A percentile compares a stretch with the other conserved stretches of the same genome.
phyloP scores from a whole-genome alignment of 1,284 basidiomycete species.

The Sanghuangporus sanghuang region DNA sequence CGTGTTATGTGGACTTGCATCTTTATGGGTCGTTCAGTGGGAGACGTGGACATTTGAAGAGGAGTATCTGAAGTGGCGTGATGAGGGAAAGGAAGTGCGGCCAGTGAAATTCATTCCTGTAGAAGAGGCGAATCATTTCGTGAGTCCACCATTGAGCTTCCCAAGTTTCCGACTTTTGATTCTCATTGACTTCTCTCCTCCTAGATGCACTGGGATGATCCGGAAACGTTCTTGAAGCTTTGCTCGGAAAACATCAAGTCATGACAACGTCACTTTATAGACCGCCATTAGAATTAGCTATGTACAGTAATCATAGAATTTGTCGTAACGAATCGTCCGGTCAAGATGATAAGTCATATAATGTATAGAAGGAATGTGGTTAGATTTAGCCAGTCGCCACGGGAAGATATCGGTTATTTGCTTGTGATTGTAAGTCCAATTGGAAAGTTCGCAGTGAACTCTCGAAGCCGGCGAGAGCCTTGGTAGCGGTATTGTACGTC shows the following conservation, averaged over 20 bases:
- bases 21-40: slow-evolving; percentile 19
- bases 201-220: slow-evolving; percentile 13
- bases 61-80: slow-evolving; percentile 9
- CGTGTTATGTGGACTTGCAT: slow-evolving; percentile 7
- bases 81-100: slow-evolving; percentile 11
- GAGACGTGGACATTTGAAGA: slow-evolving; percentile 21
- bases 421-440: not conserved
- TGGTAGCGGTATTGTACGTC: not conserved
- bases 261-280: not conserved
- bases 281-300: not conserved
- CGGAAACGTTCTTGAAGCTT: slow-evolving; percentile 6
- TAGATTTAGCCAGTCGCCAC: not conserved
- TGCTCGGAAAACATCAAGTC: slow-evolving; percentile 8
- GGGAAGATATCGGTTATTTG: not conserved
- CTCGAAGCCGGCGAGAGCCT: slow-evolving; percentile 1
- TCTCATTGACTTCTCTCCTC: not conserved
- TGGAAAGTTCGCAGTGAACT: not conserved
- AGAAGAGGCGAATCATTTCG: slow-evolving; percentile 24
- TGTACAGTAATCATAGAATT: not conserved
- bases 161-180: not conserved
- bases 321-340: not conserved
- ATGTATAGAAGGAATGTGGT: not conserved
- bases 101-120: slow-evolving; percentile 21
- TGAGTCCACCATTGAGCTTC: slow-evolving; percentile 12
- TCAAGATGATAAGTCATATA: not conserved